phyloP scores from a whole-genome alignment of 192 early-diverging fungal species.

The Linderina pennispora region DNA sequence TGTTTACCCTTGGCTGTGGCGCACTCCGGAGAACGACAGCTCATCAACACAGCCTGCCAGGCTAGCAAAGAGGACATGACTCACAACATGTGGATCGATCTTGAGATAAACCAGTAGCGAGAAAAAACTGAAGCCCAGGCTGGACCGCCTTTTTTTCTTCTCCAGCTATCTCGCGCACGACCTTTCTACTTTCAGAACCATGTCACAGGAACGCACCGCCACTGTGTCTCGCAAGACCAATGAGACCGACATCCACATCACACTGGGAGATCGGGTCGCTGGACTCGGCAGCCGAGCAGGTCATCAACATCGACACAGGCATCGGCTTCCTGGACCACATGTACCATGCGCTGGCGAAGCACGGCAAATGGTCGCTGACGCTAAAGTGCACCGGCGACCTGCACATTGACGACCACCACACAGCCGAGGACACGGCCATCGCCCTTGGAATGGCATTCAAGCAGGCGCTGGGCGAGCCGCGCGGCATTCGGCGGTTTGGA shows the following conservation, averaged over 20 bases:
- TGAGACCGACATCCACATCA: constrained; percentile 85
- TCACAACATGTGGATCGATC: too few relatives aligned
- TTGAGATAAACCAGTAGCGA: too few relatives aligned
- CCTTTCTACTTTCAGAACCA: too few relatives aligned
- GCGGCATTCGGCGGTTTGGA: constrained; percentile 88
- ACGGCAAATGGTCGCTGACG: constrained; percentile 83
- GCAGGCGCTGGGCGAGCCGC: constrained; percentile 81
- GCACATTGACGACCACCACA: constrained; percentile 98
- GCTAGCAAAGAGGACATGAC: too few relatives aligned
- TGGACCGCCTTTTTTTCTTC: too few relatives aligned
- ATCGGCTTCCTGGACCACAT: constrained; percentile 99
- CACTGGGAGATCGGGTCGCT: constrained; percentile 51
- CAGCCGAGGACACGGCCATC: constrained; percentile 92
- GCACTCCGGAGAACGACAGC: too few relatives aligned
- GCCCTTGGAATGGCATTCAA: constrained; percentile 92
- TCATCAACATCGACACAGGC: constrained; percentile 79
- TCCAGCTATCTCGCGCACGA: too few relatives aligned
- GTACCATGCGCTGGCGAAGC: constrained; percentile 97
- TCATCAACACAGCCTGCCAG: too few relatives aligned
- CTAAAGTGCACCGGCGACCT: constrained; percentile 88
- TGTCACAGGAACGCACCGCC: constrained; percentile 44
- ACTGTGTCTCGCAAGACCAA: constrained; percentile 80
- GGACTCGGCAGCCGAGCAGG: constrained; percentile 56
- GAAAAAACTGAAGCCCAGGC: too few relatives aligned
- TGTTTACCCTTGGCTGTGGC: too few relatives aligned